Evolutionary conservation across 352 stramenopile genomes (phyloP).

Genomic region (Pythium dissimile): DNA sequence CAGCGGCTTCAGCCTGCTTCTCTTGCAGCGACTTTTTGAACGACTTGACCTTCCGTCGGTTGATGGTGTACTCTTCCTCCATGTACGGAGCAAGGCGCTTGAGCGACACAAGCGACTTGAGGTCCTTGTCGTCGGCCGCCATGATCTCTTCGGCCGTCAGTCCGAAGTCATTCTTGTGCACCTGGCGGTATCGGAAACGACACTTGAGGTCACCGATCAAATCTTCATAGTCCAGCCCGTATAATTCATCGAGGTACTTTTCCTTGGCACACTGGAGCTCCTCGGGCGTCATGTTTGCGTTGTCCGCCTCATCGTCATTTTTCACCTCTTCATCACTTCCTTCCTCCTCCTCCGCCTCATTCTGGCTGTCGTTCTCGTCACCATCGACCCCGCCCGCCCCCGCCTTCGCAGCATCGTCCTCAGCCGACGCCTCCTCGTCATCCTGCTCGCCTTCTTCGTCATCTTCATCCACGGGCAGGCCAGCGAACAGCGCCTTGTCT

Average conservation of each 20-base stretch:
- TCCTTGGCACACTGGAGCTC: conserved; percentile 83
- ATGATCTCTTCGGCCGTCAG: conserved; percentile 98
- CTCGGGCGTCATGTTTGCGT: conserved; percentile 47
- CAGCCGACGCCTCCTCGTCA: conserved; percentile 20
- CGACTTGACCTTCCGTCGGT: conserved; percentile 45
- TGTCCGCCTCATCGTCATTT: conserved; percentile 35
- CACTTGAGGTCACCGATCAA: conserved; percentile 97
- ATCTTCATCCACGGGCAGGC: conserved; percentile 55
- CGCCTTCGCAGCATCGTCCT: conserved; percentile 23
- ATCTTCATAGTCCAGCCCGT: conserved; percentile 99
- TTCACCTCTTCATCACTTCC: conserved; percentile 51
- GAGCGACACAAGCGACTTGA: conserved; percentile 96
- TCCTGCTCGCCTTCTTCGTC: conserved; percentile 51
- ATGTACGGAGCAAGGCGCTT: conserved; percentile 96
- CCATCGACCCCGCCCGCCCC: conserved; percentile 27
- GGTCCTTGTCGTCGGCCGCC: conserved; percentile 92
- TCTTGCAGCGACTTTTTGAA: conserved; percentile 71
- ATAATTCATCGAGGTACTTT: conserved; percentile 95
- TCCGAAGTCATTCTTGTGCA: conserved; percentile 95
- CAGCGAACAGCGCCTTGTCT: conserved; percentile 83
- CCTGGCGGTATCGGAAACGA: conserved; percentile 97
- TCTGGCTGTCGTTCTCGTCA: conserved; percentile 19
- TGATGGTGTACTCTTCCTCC: conserved; percentile 77
- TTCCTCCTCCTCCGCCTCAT: conserved; percentile 30
- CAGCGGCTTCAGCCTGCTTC: conserved; percentile 48